A percentile compares a stretch with the other conserved stretches of the same genome.
phyloP scores from a whole-genome alignment of 768 basidiomycete species.

The Podaxis rugospora region DNA sequence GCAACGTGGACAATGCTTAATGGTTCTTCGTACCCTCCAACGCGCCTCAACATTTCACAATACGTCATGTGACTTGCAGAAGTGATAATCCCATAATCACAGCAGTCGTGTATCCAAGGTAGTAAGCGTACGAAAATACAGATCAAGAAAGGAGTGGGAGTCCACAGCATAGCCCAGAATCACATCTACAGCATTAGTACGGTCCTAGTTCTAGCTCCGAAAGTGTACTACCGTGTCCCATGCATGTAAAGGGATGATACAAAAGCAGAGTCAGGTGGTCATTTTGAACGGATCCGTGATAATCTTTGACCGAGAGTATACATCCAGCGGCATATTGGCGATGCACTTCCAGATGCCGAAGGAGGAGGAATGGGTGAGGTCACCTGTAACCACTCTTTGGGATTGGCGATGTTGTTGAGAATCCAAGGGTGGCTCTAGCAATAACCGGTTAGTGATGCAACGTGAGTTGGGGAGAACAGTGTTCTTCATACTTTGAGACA shows the following conservation, averaged over 20 bases:
- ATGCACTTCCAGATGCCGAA: neutral
- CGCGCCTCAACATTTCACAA: neutral
- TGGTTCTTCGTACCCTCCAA: neutral
- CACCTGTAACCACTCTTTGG: slow-evolving; percentile 31
- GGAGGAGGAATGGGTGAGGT: slow-evolving; percentile 23
- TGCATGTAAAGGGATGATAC: neutral
- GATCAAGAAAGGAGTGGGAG: neutral
- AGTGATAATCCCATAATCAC: neutral
- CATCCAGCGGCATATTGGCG: slow-evolving; percentile 22
- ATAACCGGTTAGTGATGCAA: neutral
- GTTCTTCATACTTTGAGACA: slow-evolving; percentile 28
- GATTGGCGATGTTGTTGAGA: slow-evolving; percentile 27
- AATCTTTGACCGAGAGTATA: slow-evolving; percentile 25
- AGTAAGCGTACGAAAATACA: neutral
- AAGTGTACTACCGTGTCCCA: neutral
- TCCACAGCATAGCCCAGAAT: neutral
- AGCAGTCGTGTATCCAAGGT: neutral
- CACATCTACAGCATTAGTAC: slow-evolving; percentile 2
- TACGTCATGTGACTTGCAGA: slow-evolving; percentile 7
- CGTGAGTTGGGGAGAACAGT: neutral
- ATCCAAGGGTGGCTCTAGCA: slow-evolving; percentile 34
- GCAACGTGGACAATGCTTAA: slow-evolving; percentile 4
- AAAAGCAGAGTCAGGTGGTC: neutral
- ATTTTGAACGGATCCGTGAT: neutral
- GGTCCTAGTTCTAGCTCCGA: neutral